Conservation (phyloP, 2,329 filamentous ascomycete genomes). For the Beauveria varroae region DNA sequence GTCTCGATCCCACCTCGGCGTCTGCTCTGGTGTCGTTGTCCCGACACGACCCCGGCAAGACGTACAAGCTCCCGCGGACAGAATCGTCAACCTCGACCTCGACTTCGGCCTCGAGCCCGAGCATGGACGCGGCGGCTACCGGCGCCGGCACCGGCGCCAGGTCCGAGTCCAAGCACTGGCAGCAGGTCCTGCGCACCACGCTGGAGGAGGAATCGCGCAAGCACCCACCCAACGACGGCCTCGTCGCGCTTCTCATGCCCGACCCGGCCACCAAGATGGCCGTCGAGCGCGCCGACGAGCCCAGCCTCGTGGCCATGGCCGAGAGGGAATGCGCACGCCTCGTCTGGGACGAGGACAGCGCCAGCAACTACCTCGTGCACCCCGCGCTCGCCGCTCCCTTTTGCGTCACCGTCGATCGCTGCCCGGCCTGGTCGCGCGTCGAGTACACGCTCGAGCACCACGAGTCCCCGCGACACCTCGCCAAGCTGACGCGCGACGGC, state of each 20-base stretch:
- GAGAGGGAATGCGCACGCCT: slow-evolving; percentile 63
- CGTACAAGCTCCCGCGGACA: slow-evolving; percentile 37
- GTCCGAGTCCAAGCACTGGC: slow-evolving; percentile 42
- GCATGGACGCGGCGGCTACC: slow-evolving; percentile 17
- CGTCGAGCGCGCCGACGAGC: slow-evolving; percentile 51
- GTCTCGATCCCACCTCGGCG: slow-evolving; percentile 55
- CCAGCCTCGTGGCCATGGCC: slow-evolving; percentile 52
- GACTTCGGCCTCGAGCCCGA: slow-evolving; percentile 21
- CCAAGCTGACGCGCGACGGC: slow-evolving; percentile 52
- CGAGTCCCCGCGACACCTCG: slow-evolving; percentile 53
- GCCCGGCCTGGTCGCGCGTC: slow-evolving; percentile 50
- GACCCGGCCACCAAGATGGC: slow-evolving; percentile 55
- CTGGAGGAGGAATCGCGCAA: slow-evolving; percentile 48
- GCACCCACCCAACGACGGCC: slow-evolving; percentile 50
- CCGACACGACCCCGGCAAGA: slow-evolving; percentile 53
- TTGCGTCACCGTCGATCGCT: slow-evolving; percentile 50
- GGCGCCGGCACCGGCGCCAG: slow-evolving; percentile 8
- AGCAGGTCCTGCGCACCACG: slow-evolving; percentile 50
- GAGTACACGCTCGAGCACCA: slow-evolving; percentile 61
- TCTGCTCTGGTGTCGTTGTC: slow-evolving; percentile 54
- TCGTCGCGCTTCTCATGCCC: slow-evolving; percentile 64
- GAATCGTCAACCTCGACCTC: slow-evolving; percentile 14
- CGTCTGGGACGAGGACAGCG: slow-evolving; percentile 60
- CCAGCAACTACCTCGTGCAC: slow-evolving; percentile 55
- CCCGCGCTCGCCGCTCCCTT: slow-evolving; percentile 57